Conservation (phyloP, 139 green algal species). For the Deuterostichococcus epilithicus region DNA sequence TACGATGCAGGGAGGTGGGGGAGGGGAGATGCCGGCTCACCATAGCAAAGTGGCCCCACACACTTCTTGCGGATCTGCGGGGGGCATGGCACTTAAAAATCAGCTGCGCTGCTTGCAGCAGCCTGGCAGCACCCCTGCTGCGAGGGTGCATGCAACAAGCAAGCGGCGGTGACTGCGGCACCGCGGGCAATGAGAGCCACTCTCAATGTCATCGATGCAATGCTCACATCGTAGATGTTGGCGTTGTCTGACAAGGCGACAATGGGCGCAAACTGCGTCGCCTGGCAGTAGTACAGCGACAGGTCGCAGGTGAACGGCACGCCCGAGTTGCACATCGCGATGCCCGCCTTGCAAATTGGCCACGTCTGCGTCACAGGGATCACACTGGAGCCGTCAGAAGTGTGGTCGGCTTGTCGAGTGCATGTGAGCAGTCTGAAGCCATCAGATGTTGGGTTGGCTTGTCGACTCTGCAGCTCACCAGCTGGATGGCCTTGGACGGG, state of each 20-base stretch:
- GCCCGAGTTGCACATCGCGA: conserved; percentile 47
- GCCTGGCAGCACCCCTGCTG: too few species aligned
- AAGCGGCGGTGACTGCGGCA: too few species aligned
- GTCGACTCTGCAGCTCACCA: background rate
- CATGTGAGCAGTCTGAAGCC: conserved; percentile 28
- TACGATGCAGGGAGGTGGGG: too few species aligned
- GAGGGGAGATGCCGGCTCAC: conserved; percentile 63
- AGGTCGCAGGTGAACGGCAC: conserved; percentile 52
- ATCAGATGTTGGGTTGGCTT: background rate
- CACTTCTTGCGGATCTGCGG: conserved; percentile 80
- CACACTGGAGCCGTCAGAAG: background rate
- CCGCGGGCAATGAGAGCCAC: too few species aligned
- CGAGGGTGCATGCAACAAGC: too few species aligned
- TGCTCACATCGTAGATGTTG: conserved; percentile 69
- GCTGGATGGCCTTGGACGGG: background rate
- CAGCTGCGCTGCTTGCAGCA: too few species aligned
- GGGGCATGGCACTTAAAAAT: too few species aligned
- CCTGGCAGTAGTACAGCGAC: conserved; percentile 67
- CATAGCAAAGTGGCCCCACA: conserved; percentile 78
- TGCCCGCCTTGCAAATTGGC: conserved; percentile 51
- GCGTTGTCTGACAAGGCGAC: conserved; percentile 28
- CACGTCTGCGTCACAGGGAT: conserved; percentile 16
- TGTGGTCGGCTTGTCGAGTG: background rate
- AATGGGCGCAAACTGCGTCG: conserved; percentile 35
- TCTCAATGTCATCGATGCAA: background rate